Percentiles rank a stretch among this genome's conserved stretches.
phyloP scores from a whole-genome alignment of 2,329 filamentous ascomycete genomes.

The Mariannaea sp. region DNA sequence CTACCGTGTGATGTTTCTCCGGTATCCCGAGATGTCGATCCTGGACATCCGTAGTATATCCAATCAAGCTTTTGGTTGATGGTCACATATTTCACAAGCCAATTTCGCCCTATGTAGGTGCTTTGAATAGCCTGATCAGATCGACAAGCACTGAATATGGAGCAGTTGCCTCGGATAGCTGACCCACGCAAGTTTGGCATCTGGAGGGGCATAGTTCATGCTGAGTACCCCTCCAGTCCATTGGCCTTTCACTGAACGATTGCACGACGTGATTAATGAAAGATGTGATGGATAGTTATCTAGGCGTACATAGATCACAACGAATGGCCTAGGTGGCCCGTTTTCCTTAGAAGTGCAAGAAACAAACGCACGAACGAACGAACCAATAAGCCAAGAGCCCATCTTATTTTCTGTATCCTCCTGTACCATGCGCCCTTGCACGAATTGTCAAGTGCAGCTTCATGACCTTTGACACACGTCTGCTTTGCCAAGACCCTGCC shows the following conservation, averaged over 20 bases:
- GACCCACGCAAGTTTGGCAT: neutral
- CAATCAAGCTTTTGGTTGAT: too few relatives aligned
- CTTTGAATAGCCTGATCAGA: too few relatives aligned
- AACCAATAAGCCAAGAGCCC: constrained; percentile 14
- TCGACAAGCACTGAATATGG: too few relatives aligned
- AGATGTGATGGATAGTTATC: constrained; percentile 7
- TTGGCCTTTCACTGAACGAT: neutral
- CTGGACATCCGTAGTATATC: neutral
- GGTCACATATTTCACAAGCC: too few relatives aligned
- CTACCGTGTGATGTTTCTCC: neutral
- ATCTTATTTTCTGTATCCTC: constrained; percentile 24
- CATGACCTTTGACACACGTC: constrained; percentile 9
- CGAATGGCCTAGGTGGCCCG: constrained; percentile 5
- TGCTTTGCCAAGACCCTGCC: constrained; percentile 21
- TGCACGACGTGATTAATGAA: constrained; percentile 3
- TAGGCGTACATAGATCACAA: constrained; percentile 8
- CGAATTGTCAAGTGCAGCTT: constrained; percentile 11
- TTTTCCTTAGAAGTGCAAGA: constrained; percentile 15
- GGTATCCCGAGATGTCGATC: neutral
- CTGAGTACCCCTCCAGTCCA: neutral
- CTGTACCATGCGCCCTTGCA: constrained; percentile 27
- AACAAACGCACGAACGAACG: constrained; percentile 5
- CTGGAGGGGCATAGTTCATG: neutral
- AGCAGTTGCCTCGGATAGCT: neutral
- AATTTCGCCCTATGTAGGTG: too few relatives aligned